phyloP scores from a whole-genome alignment of 2,329 filamentous ascomycete genomes.

The Emydomyces testavorans region DNA sequence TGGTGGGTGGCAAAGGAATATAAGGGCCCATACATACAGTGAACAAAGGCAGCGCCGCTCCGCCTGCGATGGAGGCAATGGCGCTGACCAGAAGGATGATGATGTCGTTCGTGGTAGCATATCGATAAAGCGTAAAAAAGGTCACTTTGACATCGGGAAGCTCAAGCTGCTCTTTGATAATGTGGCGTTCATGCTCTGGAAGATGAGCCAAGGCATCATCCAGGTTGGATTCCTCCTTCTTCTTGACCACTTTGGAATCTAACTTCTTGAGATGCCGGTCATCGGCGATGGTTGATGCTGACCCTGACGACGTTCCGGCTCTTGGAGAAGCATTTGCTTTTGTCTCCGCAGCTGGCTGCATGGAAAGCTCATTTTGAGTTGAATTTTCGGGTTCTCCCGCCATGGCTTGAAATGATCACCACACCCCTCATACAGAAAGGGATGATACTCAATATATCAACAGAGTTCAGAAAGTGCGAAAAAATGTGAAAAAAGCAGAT shows the following conservation, averaged over 20 bases:
- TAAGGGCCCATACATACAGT: constrained; percentile 41
- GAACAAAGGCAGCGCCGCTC: constrained; percentile 67
- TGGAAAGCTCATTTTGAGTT: neutral
- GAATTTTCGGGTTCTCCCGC: constrained; percentile 7
- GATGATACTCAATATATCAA: too few species aligned
- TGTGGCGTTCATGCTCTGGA: constrained; percentile 51
- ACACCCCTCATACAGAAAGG: neutral
- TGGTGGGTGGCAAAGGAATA: neutral
- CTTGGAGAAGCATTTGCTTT: neutral
- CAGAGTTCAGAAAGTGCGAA: too few species aligned
- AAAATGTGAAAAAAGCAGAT: too few species aligned
- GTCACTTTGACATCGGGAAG: constrained; percentile 53
- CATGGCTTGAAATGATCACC: neutral
- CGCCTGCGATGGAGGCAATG: constrained; percentile 57
- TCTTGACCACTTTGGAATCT: constrained; percentile 35
- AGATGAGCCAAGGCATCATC: constrained; percentile 51
- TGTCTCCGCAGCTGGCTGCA: neutral
- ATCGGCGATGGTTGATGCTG: constrained; percentile 9
- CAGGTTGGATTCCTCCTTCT: constrained; percentile 28
- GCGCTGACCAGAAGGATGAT: constrained; percentile 51
- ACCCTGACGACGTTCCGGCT: constrained; percentile 6
- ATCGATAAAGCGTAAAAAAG: constrained; percentile 56
- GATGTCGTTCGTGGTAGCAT: constrained; percentile 54
- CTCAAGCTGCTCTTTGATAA: constrained; percentile 58
- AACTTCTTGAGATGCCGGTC: constrained; percentile 14